Evolutionary conservation across 2,329 filamentous ascomycete species (phyloP).

Genomic region (Diaporthe capsici): DNA sequence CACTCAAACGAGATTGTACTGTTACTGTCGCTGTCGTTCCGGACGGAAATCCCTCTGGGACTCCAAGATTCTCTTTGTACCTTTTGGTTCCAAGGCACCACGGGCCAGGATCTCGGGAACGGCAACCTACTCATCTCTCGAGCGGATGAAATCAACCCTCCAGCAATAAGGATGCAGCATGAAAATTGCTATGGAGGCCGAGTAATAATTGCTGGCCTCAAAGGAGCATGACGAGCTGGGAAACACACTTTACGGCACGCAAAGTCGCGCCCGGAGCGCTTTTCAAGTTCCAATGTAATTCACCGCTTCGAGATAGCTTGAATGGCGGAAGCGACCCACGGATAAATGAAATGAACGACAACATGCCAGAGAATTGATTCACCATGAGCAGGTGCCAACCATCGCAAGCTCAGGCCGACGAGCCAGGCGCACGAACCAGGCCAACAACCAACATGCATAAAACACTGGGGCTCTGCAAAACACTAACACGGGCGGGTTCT

Average conservation of each 20-base stretch:
- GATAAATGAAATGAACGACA: neutral
- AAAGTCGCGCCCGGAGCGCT: neutral
- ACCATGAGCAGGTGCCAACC: neutral
- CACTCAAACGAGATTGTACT: constrained; percentile 44
- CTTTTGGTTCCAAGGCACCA: neutral
- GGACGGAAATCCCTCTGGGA: constrained; percentile 27
- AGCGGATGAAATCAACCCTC: neutral
- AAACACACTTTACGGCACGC: neutral
- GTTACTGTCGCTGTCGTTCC: constrained; percentile 41
- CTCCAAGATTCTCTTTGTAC: neutral
- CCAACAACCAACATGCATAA: neutral
- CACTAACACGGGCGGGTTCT: neutral
- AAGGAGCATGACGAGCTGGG: neutral
- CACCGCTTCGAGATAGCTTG: neutral
- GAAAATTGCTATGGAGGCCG: neutral
- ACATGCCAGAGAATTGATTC: neutral
- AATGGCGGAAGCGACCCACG: no score
- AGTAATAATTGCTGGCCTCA: neutral
- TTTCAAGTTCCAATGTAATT: neutral
- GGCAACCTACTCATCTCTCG: neutral
- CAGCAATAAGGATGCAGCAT: constrained; percentile 25
- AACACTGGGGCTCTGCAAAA: neutral
- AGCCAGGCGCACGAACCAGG: neutral
- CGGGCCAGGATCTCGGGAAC: no score
- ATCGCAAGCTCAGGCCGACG: neutral